These are phyloP conservation scores for Piromyces finnis DNA, from an alignment of 192 early-diverging fungal genomes.

Conservation along the genomic window DNA sequence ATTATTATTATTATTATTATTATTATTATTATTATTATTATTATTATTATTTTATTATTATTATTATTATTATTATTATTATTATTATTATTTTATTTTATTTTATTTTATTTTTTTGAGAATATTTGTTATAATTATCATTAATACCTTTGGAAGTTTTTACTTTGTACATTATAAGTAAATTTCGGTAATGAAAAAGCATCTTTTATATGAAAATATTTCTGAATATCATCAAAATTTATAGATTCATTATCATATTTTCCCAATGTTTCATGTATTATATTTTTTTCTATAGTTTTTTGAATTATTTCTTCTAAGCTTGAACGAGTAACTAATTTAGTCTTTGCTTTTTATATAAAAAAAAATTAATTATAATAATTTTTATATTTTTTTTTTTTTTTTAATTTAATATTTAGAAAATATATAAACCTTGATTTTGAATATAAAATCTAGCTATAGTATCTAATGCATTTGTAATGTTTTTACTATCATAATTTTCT, in stretches of 20 bases:
- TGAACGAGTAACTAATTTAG: background rate
- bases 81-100: no score
- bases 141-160: conserved; percentile 36
- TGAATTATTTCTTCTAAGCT: conserved; percentile 27
- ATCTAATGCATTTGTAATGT: conserved; percentile 40
- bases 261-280: conserved; percentile 1
- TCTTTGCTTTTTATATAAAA: background rate
- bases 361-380: background rate
- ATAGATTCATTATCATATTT: conserved; percentile 13
- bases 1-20: no score
- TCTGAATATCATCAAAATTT: conserved; percentile 14
- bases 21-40: no score
- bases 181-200: conserved; percentile 57
- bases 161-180: conserved; percentile 42
- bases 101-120: no score
- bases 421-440: conserved; percentile 39
- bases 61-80: no score
- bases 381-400: no score
- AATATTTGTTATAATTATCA: no score
- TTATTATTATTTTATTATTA: no score
- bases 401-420: no score
- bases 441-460: conserved; percentile 50
- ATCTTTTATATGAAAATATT: conserved; percentile 44
- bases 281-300: conserved; percentile 16
- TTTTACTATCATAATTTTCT: conserved; percentile 13